Base-by-base conservation (phyloP, 805 yeast genomes). In the Nakazawaea sp. region DNA sequence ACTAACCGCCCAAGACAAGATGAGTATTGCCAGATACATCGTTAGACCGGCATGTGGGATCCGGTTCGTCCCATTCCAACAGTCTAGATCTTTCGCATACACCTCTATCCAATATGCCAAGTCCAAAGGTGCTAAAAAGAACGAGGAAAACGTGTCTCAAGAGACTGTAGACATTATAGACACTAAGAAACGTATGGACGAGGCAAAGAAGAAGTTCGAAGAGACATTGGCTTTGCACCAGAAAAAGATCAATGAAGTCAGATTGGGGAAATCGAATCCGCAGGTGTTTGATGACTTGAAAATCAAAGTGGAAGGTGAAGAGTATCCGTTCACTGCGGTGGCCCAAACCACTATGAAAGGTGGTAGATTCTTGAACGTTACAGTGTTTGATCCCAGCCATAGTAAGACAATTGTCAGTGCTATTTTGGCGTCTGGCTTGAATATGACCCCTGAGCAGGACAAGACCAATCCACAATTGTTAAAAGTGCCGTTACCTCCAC, bases 311-410 rank as follows among this genome's bases (percentile, higher is more conserved):
- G 69, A 66, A 25, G 68, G 71, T 30, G 64, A 70, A 11, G 64
- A 68, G 35, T 55, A 62, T 2, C 68, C 68, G 2, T 81, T 81
- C 52, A 70, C 75, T 2, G 66, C 77, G 21, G 59, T 86, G 20
- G 95, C 95, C 1, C 80, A 79, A 43, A 80, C 90, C 3, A 62
- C 81, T 0, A 47, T 75, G 36, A 81, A 81, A 46, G 92, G 90
- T 5, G 64, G 69, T 19, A 70, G 84, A 48, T 68, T 75, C 46
- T 64, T 86, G 36, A 59, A 73, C 23, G 74, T 90, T n/a, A 87
- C 96, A 0, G 89, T 88, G 2, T 90, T 81, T 56, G 96, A 90
- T 51, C 95, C 95, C 5, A 69, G 68, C 35, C 71, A 84, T 46
- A 69, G 76, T 27, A 81, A 85, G 48, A 68, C 72, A 43, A 72